phyloP scores from a whole-genome alignment of 2,329 filamentous ascomycete species.

The Pseudogymnoascus sp. region DNA sequence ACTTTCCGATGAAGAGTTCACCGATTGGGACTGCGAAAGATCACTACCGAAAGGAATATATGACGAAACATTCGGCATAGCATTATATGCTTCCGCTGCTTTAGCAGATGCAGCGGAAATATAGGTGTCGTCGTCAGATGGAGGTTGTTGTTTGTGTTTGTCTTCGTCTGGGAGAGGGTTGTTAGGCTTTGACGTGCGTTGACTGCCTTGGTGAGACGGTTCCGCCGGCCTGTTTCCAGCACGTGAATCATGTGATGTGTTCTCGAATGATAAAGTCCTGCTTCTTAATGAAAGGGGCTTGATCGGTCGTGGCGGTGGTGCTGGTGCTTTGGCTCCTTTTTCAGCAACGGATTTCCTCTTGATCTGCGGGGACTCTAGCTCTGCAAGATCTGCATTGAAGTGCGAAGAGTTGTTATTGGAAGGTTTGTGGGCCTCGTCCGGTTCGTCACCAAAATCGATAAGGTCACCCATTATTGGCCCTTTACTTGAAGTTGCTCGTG shows the following conservation, averaged over 20 bases:
- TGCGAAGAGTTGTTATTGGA: conserved; percentile 21
- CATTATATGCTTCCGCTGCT: conserved; percentile 26
- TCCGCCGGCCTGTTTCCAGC: conserved; percentile 34
- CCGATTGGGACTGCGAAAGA: neutral
- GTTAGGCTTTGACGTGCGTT: conserved; percentile 13
- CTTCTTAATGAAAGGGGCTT: conserved; percentile 51
- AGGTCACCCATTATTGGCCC: conserved; percentile 43
- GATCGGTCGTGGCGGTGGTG: conserved; percentile 46
- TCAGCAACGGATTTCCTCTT: conserved; percentile 22
- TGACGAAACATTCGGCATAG: conserved; percentile 25
- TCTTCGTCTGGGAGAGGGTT: conserved; percentile 7
- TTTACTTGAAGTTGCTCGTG: conserved; percentile 24
- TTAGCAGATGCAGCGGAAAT: conserved; percentile 21
- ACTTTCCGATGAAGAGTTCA: neutral
- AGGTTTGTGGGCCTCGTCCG: conserved; percentile 33
- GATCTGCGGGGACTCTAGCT: conserved; percentile 22
- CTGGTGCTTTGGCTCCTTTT: conserved; percentile 26
- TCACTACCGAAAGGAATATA: conserved; percentile 11
- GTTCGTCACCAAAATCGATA: conserved; percentile 53
- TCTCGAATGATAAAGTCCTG: conserved; percentile 17
- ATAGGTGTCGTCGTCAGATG: conserved; percentile 20
- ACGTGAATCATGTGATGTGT: conserved; percentile 30
- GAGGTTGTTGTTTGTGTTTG: conserved; percentile 17
- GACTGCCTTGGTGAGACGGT: conserved; percentile 23
- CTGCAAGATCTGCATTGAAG: conserved; percentile 22